Evolutionary conservation across 768 basidiomycete genomes (phyloP).

Genomic region (Gloeostereum incarnatum): DNA sequence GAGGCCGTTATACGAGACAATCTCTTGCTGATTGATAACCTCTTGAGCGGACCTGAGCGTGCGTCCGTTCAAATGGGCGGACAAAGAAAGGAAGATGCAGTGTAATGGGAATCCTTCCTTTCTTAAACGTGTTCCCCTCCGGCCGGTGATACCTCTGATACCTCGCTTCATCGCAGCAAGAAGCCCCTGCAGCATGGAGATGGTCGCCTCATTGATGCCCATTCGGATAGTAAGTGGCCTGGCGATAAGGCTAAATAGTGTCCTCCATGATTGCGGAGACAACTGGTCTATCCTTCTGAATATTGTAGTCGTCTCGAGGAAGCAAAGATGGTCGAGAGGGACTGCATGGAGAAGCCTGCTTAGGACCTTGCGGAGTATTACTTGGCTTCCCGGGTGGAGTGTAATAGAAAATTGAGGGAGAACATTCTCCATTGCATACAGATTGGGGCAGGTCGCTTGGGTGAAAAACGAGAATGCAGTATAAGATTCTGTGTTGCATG

Average conservation of each 20-base stretch:
- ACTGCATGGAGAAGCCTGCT: constrained; percentile 1
- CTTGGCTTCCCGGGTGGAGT: not conserved
- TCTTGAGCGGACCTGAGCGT: not conserved
- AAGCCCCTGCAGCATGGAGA: not conserved
- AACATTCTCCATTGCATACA: not conserved
- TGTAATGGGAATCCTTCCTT: not conserved
- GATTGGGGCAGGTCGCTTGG: not conserved
- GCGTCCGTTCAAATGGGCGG: not conserved
- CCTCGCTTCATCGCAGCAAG: not conserved
- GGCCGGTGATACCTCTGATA: not conserved
- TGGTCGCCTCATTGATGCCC: constrained; percentile 1
- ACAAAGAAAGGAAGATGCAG: no score
- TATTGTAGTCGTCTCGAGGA: not conserved
- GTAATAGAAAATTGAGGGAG: not conserved
- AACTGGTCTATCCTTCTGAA: not conserved
- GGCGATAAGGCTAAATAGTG: not conserved
- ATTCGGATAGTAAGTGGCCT: constrained; percentile 1
- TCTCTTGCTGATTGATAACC: not conserved
- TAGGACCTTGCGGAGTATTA: not conserved
- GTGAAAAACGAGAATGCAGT: not conserved
- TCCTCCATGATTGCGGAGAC: constrained; percentile 2
- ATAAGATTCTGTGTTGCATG: not conserved
- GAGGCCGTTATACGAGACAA: not conserved
- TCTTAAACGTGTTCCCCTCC: not conserved
- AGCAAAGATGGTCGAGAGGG: not conserved